These are phyloP conservation scores for Hsuehochloa calcarea DNA, from an alignment of 176 grass and related monocot species.

Conservation along the genomic window DNA sequence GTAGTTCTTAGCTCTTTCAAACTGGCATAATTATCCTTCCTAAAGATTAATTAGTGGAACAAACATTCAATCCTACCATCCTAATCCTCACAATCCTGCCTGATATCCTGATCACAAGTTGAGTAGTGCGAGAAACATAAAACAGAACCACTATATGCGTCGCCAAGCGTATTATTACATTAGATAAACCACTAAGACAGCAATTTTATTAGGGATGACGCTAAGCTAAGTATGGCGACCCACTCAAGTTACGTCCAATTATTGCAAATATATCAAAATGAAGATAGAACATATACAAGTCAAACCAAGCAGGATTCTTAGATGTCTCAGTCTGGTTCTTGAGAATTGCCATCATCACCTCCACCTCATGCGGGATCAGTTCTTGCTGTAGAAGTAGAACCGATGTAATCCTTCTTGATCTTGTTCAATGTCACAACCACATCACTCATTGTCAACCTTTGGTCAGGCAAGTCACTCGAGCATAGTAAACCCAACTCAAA, in stretches of 20 bases:
- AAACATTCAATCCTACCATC: neutral
- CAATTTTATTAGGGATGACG: neutral
- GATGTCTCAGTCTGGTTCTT: neutral
- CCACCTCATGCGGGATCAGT: neutral
- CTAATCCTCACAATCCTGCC: neutral
- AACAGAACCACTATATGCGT: neutral
- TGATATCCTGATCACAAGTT: neutral
- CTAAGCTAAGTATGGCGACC: neutral
- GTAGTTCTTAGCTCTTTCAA: neutral
- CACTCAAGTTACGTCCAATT: too few species aligned
- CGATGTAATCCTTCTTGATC: neutral
- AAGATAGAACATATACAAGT: neutral
- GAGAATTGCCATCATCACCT: neutral
- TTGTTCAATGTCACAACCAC: neutral
- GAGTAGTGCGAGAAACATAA: neutral
- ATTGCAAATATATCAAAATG: neutral
- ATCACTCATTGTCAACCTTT: neutral
- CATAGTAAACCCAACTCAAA: too few species aligned
- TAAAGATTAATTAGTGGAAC: neutral
- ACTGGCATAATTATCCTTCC: neutral
- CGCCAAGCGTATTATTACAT: neutral
- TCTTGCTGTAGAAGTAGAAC: neutral
- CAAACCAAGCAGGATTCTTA: neutral
- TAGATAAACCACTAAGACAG: neutral
- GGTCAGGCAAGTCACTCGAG: too few species aligned